Evolutionary conservation across 306 rosid species (phyloP), one percentile per base, ranked within the genome.

Genomic region (Cicer arietinum): DNA sequence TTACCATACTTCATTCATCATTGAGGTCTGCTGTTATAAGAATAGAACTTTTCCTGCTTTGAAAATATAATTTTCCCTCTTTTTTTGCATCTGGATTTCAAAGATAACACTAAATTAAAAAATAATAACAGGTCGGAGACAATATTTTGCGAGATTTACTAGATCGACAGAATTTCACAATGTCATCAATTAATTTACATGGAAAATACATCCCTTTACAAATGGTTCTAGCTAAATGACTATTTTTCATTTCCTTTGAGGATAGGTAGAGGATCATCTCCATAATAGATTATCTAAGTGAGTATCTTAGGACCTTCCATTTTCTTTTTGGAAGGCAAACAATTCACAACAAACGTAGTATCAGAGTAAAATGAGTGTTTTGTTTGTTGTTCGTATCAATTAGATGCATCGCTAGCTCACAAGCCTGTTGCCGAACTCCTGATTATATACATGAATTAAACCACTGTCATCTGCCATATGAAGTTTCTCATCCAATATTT

Each of bases 401-500:
- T 43, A 63, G 54, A 63, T 60, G 78, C 74, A 77, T 65, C 54
- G 65, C 83, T 85, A 86, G 56, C 74, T 82, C n/a, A 71, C 86
- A 78, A 86, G 88, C 76, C 88, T 77, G 80, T 76, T 69, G 6
- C 90, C 86, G 40, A 88, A 86, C 79, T 85, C 90, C 83, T 82
- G 81, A 47, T 74, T 82, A 76, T 82, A 83, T 54, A 80, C 88
- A 77, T 89, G 93, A 84, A 88, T 86, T 68, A 89, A 84, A 64
- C 95, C 88, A 74, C 80, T 70, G 17, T 74, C 80, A 65, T 83
- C 88, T 58, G 81, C 77, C 51, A 74, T 80, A 60, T 79, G 90
- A 80, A 93, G 91, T 80, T 86, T 94, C 76, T 90, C 88, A 77
- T 87, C 88, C 75, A 91, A 77, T 22, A 85, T 77, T 63, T 72